Percentiles rank a stretch among this genome's conserved stretches.
Evolutionary conservation across 768 basidiomycete species (phyloP).

Genomic region (Aureoboletus auriporus): DNA sequence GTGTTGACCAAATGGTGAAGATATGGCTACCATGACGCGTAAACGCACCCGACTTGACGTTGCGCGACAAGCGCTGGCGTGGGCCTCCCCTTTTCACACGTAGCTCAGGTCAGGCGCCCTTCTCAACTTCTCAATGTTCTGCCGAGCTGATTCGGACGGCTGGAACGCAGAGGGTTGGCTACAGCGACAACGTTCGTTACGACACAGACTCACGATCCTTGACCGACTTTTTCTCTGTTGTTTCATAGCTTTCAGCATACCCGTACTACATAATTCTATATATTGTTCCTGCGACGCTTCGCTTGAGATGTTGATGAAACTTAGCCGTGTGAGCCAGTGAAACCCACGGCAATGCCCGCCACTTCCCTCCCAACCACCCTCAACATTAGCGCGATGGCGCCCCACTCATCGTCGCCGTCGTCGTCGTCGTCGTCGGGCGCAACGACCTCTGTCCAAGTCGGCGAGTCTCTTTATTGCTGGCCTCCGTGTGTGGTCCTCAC

Average conservation of each 20-base stretch:
- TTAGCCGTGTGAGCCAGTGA: conserved; percentile 22
- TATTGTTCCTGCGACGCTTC: conserved; percentile 15
- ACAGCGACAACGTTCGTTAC: conserved; percentile 20
- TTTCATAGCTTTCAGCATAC: conserved; percentile 29
- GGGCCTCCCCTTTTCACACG: conserved; percentile 11
- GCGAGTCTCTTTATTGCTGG: conserved; percentile 44
- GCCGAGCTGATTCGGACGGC: no score
- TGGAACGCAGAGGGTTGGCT: conserved; percentile 1
- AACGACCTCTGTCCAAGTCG: conserved; percentile 92
- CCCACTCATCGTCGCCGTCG: conserved; percentile 61
- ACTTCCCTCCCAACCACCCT: conserved; percentile 24
- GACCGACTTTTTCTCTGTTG: conserved; percentile 11
- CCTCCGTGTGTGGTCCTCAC: neutral
- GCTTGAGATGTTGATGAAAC: neutral
- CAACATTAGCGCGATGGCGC: conserved; percentile 57
- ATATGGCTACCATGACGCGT: conserved; percentile 55
- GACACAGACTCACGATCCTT: conserved; percentile 32
- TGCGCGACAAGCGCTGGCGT: conserved; percentile 10
- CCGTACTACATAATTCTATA: conserved; percentile 32
- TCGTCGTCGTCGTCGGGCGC: conserved; percentile 55
- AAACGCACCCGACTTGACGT: neutral
- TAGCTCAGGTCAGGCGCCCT: conserved; percentile 15
- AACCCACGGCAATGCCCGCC: conserved; percentile 27
- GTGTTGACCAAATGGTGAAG: conserved; percentile 64
- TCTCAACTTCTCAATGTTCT: neutral